phyloP scores from a whole-genome alignment of 257 asterid genomes.

The Salvia splendens region DNA sequence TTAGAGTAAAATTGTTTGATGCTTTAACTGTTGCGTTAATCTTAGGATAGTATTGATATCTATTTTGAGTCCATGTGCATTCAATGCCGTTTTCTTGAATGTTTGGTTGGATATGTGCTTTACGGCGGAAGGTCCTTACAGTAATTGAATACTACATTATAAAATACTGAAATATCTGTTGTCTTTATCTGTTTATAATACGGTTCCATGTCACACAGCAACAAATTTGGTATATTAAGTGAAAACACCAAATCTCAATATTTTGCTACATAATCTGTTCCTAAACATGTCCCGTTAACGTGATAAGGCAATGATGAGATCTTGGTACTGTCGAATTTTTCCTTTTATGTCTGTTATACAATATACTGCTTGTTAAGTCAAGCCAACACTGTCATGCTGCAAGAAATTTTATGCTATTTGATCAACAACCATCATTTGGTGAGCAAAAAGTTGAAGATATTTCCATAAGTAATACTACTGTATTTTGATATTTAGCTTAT shows the following conservation, averaged over 20 bases:
- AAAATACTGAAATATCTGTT: neutral
- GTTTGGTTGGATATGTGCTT: neutral
- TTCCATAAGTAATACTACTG: neutral
- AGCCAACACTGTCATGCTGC: neutral
- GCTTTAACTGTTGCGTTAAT: neutral
- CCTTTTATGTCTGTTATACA: neutral
- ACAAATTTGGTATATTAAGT: neutral
- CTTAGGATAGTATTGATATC: neutral
- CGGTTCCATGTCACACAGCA: neutral
- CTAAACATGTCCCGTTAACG: neutral
- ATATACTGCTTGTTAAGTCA: neutral
- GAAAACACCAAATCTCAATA: neutral
- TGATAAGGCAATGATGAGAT: neutral
- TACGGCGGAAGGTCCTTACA: neutral
- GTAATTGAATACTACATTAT: neutral
- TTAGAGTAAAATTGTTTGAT: neutral
- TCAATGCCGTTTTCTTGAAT: slow-evolving; percentile 10
- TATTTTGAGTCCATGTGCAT: slow-evolving; percentile 2
- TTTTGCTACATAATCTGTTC: neutral
- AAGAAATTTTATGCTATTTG: neutral
- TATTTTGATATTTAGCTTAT: slow-evolving; percentile 13
- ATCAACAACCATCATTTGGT: neutral
- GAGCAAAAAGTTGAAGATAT: neutral
- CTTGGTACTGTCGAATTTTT: neutral
- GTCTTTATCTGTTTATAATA: slow-evolving; percentile 1